Evolutionary conservation across 495 filamentous ascomycete genomes (phyloP).

Genomic region (Annulohypoxylon moriforme): DNA sequence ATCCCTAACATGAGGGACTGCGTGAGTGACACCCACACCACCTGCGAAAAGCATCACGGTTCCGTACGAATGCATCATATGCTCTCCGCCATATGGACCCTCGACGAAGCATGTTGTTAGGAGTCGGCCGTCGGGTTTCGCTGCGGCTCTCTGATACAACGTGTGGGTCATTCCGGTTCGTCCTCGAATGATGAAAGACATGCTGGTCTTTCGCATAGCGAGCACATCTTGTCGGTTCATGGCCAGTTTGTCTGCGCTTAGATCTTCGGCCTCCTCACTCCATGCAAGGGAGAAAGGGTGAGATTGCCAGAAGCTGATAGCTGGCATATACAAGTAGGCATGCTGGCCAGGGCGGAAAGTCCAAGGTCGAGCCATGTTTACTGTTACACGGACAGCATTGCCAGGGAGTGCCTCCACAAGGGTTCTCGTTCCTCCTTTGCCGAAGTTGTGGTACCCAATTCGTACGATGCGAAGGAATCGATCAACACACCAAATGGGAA

Average conservation of each 20-base stretch:
- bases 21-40: conserved; percentile 90
- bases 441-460: conserved; percentile 75
- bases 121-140: conserved; percentile 68
- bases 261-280: conserved; percentile 66
- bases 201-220: conserved; percentile 67
- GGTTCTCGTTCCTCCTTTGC: conserved; percentile 67
- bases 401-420: conserved; percentile 73
- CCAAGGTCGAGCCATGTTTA: conserved; percentile 81
- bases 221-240: conserved; percentile 68
- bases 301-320: conserved; percentile 74
- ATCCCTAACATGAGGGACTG: conserved; percentile 80
- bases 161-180: conserved; percentile 85
- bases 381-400: conserved; percentile 74
- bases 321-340: conserved; percentile 84
- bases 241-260: conserved; percentile 63
- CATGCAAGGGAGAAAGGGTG: conserved; percentile 76
- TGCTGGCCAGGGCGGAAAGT: conserved; percentile 79
- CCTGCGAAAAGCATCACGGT: conserved; percentile 88
- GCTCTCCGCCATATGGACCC: conserved; percentile 82
- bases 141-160: conserved; percentile 75
- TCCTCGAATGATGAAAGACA: conserved; percentile 83
- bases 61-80: conserved; percentile 79
- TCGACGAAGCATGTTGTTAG: conserved; percentile 75
- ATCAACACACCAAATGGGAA: conserved; percentile 74
- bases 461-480: conserved; percentile 66